These are phyloP conservation scores for Podospora tetraspora DNA, from an alignment of 495 filamentous ascomycete species.

Conservation along the genomic window DNA sequence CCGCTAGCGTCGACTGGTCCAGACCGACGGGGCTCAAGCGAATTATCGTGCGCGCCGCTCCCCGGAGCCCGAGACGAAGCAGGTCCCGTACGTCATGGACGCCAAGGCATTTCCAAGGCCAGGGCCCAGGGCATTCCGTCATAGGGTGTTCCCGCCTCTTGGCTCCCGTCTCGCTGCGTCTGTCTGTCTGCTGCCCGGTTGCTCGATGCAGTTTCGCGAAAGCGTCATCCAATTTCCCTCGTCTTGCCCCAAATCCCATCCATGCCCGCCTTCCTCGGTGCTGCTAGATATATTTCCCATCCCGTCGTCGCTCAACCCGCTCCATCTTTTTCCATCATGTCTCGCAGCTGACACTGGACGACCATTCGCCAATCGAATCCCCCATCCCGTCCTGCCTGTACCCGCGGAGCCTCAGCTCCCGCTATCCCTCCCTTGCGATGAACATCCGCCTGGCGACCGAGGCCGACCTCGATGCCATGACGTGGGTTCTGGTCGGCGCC, in stretches of 20 bases:
- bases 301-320: background rate
- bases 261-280: background rate
- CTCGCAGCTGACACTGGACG: background rate
- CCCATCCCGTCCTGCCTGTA: background rate
- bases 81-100: background rate
- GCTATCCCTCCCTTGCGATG: constrained; percentile 11
- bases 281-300: background rate
- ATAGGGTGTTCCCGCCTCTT: background rate
- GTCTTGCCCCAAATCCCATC: constrained; percentile 5
- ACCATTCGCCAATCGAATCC: background rate
- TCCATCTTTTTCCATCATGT: background rate
- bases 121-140: background rate
- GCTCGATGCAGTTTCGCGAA: constrained; percentile 5
- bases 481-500: constrained; percentile 23
- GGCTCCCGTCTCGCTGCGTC: background rate
- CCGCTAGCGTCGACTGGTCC: background rate
- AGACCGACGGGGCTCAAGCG: background rate
- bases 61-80: background rate
- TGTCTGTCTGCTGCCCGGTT: background rate
- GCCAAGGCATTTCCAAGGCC: background rate
- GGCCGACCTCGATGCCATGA: constrained; percentile 28
- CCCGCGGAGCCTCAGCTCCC: background rate
- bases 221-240: constrained; percentile 8
- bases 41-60: background rate
- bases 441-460: constrained; percentile 19